Percentiles rank a stretch among this genome's conserved stretches.
phyloP scores from a whole-genome alignment of 345 rosid genomes.

The Trapa incisa region DNA sequence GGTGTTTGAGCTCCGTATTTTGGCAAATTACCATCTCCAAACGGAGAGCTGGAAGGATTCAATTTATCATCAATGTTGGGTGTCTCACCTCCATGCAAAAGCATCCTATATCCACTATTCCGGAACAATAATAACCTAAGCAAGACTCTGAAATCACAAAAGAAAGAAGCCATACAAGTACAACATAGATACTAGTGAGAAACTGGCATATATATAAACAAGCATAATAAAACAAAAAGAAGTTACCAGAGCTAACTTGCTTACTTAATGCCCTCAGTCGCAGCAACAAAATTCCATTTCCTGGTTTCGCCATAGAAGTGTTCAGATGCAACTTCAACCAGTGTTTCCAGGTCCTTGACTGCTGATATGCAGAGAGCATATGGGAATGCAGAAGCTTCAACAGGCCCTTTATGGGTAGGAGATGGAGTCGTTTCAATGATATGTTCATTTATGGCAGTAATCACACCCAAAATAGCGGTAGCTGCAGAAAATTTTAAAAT shows the following conservation, averaged over 20 bases:
- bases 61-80: slow-evolving; percentile 41
- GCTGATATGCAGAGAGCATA: slow-evolving; percentile 6
- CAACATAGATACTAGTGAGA: slow-evolving; percentile 1
- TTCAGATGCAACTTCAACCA: slow-evolving; percentile 8
- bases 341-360: slow-evolving; percentile 4
- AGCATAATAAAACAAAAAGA: not conserved
- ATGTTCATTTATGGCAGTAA: slow-evolving; percentile 77
- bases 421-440: slow-evolving; percentile 61
- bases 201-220: too few species aligned
- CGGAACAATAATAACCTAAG: slow-evolving; percentile 59
- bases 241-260: slow-evolving; percentile 6
- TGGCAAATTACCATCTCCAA: slow-evolving; percentile 13
- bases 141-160: slow-evolving; percentile 39
- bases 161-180: not conserved
- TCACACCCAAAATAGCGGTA: slow-evolving; percentile 66
- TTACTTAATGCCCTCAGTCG: slow-evolving; percentile 34
- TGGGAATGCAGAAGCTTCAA: slow-evolving; percentile 42
- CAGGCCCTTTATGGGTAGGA: slow-evolving; percentile 21
- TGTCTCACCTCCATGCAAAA: slow-evolving; percentile 84
- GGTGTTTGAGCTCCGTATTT: slow-evolving; percentile 18
- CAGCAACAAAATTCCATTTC: slow-evolving; percentile 8
- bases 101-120: slow-evolving; percentile 78
- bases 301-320: slow-evolving; percentile 6
- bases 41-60: slow-evolving; percentile 25
- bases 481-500: slow-evolving; percentile 43